phyloP scores from a whole-genome alignment of 1,139 yeast species.

The Saccharomycopsis phalli region DNA sequence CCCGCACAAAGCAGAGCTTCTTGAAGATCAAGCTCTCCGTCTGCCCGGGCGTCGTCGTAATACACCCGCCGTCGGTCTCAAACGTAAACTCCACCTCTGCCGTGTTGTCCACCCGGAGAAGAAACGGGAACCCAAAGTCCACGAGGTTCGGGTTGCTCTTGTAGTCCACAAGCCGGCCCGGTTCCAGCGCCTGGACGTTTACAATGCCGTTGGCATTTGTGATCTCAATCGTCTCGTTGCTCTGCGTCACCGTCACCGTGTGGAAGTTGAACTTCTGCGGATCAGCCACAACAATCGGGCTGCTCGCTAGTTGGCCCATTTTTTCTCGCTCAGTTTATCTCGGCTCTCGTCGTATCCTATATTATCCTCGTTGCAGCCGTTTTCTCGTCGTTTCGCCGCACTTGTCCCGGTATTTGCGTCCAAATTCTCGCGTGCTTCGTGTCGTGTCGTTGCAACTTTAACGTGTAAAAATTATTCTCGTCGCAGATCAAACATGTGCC shows the following conservation, averaged over 20 bases:
- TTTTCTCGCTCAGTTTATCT: no score
- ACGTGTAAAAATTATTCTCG: no score
- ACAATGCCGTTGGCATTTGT: constrained; percentile 11
- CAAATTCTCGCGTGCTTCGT: no score
- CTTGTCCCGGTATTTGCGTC: no score
- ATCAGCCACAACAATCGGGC: constrained; percentile 5
- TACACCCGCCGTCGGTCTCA: constrained; percentile 16
- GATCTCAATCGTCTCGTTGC: constrained; percentile 2
- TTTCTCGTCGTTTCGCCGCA: no score
- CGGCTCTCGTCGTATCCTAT: no score
- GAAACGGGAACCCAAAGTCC: constrained; percentile 15
- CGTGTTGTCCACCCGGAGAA: constrained; percentile 6
- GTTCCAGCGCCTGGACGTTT: constrained; percentile 4
- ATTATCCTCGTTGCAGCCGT: no score
- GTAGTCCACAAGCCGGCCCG: constrained; percentile 8
- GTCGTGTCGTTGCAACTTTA: no score
- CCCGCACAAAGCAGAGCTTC: constrained; percentile 17
- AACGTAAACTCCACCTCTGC: constrained; percentile 14
- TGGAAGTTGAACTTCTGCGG: constrained; percentile 9
- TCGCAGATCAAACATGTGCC: no score
- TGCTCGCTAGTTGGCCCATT: background rate
- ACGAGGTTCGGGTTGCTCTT: constrained; percentile 8
- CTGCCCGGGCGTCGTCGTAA: constrained; percentile 10
- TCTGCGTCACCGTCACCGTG: constrained; percentile 1
- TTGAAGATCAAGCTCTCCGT: constrained; percentile 14